phyloP scores from a whole-genome alignment of 208 protist genomes.

The Leishmania guyanensis region DNA sequence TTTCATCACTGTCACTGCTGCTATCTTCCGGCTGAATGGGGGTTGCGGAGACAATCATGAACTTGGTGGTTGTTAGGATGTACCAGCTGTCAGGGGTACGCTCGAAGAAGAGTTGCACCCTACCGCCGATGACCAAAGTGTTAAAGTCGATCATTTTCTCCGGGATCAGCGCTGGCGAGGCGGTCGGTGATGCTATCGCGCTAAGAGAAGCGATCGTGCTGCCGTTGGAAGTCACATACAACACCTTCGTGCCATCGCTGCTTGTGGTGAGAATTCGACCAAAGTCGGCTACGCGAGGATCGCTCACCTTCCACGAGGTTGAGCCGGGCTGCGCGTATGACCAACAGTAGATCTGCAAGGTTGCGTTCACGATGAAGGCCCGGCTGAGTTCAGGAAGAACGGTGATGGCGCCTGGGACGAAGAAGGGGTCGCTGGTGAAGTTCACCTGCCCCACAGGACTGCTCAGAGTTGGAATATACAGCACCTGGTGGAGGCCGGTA shows the following conservation, averaged over 20 bases:
- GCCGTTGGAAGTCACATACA: slow-evolving; percentile 15
- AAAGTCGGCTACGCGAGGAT: neutral
- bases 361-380: slow-evolving; percentile 10
- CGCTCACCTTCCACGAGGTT: slow-evolving; percentile 10
- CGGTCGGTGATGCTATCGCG: neutral
- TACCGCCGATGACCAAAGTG: neutral
- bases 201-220: slow-evolving; percentile 14
- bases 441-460: slow-evolving; percentile 10
- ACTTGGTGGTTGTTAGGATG: slow-evolving; percentile 17
- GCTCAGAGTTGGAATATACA: slow-evolving; percentile 22
- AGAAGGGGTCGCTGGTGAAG: neutral
- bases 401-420: slow-evolving; percentile 9
- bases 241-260: slow-evolving; percentile 13
- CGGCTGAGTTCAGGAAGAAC: slow-evolving; percentile 5
- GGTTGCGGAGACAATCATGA: slow-evolving; percentile 24
- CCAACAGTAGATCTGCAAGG: slow-evolving; percentile 13
- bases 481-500: slow-evolving; percentile 37
- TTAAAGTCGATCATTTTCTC: slow-evolving; percentile 1
- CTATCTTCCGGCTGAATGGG: neutral
- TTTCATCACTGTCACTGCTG: slow-evolving; percentile 4
- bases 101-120: neutral
- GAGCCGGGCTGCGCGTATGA: neutral
- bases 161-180: slow-evolving; percentile 1
- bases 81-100: slow-evolving; percentile 28
- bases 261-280: slow-evolving; percentile 10